A percentile compares a stretch with the other conserved stretches of the same genome.
These are phyloP conservation scores for Malus hybrid DNA, from an alignment of 331 rosid species.

Conservation along the genomic window DNA sequence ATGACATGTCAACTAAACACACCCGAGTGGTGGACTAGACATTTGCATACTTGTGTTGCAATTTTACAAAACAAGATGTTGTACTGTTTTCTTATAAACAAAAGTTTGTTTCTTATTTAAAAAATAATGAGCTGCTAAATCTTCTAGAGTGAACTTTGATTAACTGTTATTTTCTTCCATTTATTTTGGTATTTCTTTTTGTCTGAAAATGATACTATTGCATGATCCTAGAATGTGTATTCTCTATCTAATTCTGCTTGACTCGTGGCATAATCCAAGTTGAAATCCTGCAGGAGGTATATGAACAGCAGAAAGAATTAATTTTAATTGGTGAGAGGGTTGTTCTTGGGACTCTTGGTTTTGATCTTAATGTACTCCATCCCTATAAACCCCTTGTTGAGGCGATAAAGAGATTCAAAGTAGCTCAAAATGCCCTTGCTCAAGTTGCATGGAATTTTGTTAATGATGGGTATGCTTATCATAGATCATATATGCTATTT, in stretches of 20 bases:
- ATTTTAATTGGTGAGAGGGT: slow-evolving; percentile 84
- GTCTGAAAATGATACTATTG: background rate
- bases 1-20: background rate
- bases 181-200: background rate
- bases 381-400: slow-evolving; percentile 99
- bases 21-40: background rate
- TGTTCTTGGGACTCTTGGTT: slow-evolving; percentile 97
- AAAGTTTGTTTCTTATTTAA: too few relatives aligned
- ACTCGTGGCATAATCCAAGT: slow-evolving; percentile 1
- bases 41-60: background rate
- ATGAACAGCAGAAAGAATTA: slow-evolving; percentile 92
- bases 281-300: slow-evolving; percentile 66
- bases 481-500: slow-evolving; percentile 11
- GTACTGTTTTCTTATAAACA: background rate
- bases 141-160: background rate
- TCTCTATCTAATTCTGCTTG: background rate
- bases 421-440: slow-evolving; percentile 96
- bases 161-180: background rate
- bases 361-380: slow-evolving; percentile 88
- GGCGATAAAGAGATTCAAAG: slow-evolving; percentile 96
- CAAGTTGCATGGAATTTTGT: slow-evolving; percentile 99
- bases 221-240: background rate
- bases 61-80: background rate
- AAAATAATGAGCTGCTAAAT: background rate
- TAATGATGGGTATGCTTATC: slow-evolving; percentile 80